Evolutionary conservation across 305 asterid genomes (phyloP), one percentile per base, ranked within the genome.

Genomic region (Fraxinus sp.): DNA sequence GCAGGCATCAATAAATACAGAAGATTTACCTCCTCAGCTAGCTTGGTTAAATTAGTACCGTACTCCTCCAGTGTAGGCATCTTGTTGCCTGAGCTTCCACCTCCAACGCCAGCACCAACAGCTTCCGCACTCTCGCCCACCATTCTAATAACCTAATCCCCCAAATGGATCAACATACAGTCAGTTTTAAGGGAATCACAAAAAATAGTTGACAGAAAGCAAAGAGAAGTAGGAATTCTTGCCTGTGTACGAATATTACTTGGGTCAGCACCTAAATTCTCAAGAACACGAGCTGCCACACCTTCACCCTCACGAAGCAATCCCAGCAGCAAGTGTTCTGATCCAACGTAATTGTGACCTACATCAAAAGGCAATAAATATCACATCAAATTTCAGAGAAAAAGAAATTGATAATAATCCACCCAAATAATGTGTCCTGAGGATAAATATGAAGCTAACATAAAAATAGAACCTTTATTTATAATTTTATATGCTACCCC

Each of bases 231-330:
- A 18, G 77, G 35, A 80, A 46, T 82, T 83, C 87, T 91, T 84
- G 85, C 99, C 97, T 96, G 98, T 71, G 99, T 94, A 81, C 98
- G 92, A 82, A 96, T 96, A 87, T 96, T 94, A 84, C 95, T 92
- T 36, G 98, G 95, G 84, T 96, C 98, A 39, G 98, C 99, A 73
- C 99, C 99, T 82, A 96, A 91, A 86, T 92, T 96, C 90, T 96
- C 99, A 82, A 96, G 98, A 72, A 92, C 98, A 62, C 97, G 98
- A 59, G 98, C 98, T 73, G 98, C 99, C 84, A 94, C 99, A 75
- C 99, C 99, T 91, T 96, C 98, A 82, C 99, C 99, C 89, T 96
- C 99, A 28, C 98, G 98, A 83, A 96, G 97, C 91, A 96, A 91
- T 80, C 98, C 99, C 85, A 96, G 91, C 78, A 96, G 89, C 90